Evolutionary conservation across 768 basidiomycete genomes (phyloP), one percentile per base, ranked within the genome.

Genomic region (Agrocybe pediades): DNA sequence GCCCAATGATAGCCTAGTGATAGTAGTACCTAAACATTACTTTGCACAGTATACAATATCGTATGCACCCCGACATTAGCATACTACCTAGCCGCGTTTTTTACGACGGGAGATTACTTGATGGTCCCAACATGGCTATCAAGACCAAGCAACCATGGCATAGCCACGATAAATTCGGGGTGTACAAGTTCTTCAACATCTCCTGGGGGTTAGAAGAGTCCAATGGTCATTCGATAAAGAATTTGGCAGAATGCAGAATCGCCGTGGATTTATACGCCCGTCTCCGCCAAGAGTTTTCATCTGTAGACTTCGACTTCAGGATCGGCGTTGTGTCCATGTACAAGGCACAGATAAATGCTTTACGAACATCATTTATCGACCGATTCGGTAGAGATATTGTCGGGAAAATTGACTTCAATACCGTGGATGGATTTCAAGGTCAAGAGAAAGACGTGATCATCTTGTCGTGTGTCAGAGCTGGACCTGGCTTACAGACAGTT

Each of bases 371-470:
- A 6, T 98, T 99, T 62, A 73, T 78, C 41, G 70, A 77, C 50
- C 78, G 80, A 13, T 97, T 92, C 67, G 94, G 95, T 2, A 65
- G 74, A 26, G 79, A 84, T 20, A 83, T 97, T 19, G 62, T 87
- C 1, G 77, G 78, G 26, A 83, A 79, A 40, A 83, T 99, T 33
- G 89, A 95, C 63, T 98, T 99, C 74, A 90, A 97, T 66, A 98
- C 97, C 0, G 96, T 99, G 33, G 96, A 99, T 70, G 97, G 96
- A 9, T 98, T 98, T 65, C 97, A 99, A 70, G 97, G 97, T 44
- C 97, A 99, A 73, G 97, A 99, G 69, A 99, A 99, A 68, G 93
- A 96, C 61, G 84, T 99, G 49, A 96, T 99, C 71, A 98, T 99
- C 59, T 78, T 99, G 17, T 98, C 97, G 2, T 97, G 95, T 67